Conservation (phyloP, 306 rosid genomes). For the Neltuma alba region DNA sequence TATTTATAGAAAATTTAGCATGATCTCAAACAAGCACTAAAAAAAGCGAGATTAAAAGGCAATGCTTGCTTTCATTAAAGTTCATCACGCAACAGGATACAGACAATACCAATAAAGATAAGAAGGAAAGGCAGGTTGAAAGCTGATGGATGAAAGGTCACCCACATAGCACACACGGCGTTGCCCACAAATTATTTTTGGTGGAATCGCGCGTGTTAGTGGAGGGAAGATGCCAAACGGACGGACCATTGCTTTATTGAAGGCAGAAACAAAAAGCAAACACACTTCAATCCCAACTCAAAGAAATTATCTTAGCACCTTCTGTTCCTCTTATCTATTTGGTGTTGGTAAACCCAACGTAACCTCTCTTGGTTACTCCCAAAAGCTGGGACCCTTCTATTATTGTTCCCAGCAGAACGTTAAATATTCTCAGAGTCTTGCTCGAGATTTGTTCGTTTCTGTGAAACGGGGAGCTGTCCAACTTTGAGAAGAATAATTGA, state of each 20-base stretch:
- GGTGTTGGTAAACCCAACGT: neutral
- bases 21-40: too few relatives aligned
- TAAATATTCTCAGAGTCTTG: neutral
- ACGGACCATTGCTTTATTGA: constrained; percentile 5
- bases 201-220: neutral
- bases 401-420: neutral
- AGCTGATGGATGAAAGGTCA: neutral
- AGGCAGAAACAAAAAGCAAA: neutral
- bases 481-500: neutral
- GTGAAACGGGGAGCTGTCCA: neutral
- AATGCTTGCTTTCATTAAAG: neutral
- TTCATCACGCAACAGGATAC: neutral
- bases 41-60: neutral
- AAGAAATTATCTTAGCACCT: neutral
- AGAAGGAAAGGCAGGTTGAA: neutral
- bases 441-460: neutral
- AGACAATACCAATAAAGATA: neutral
- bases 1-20: too few relatives aligned
- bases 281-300: neutral
- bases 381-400: neutral
- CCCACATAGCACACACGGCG: neutral
- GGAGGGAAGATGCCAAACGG: neutral
- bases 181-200: neutral
- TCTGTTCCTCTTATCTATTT: neutral
- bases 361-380: neutral